Percentiles rank a stretch among this genome's conserved stretches.
Evolutionary conservation across 2,329 filamentous ascomycete genomes (phyloP).

Genomic region (Monilinia aucupariae): DNA sequence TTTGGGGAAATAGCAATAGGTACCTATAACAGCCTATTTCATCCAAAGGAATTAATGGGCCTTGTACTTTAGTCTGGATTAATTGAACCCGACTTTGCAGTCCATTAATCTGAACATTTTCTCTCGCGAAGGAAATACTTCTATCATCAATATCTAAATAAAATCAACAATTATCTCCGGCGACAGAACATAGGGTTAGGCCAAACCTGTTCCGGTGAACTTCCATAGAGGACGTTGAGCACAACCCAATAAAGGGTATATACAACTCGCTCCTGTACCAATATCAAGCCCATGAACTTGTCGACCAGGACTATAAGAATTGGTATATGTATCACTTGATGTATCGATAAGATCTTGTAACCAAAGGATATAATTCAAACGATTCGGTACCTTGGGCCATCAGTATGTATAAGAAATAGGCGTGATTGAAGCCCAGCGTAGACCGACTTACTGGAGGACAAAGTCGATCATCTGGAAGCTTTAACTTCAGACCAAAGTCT

Average conservation of each 20-base stretch:
- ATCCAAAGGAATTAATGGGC: constrained; percentile 55
- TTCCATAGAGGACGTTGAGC: constrained; percentile 62
- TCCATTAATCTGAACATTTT: constrained; percentile 63
- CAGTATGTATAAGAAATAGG: background rate
- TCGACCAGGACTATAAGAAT: constrained; percentile 49
- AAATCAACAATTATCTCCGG: constrained; percentile 32
- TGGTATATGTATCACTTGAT: constrained; percentile 38
- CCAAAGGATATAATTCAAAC: constrained; percentile 89
- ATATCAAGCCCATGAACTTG: constrained; percentile 70
- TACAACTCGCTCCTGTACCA: constrained; percentile 84
- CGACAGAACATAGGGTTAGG: constrained; percentile 13
- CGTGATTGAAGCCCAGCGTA: background rate
- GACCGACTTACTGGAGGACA: constrained; percentile 66
- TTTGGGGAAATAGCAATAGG: background rate
- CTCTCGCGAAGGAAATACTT: constrained; percentile 59
- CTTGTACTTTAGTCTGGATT: constrained; percentile 46
- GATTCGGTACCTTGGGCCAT: constrained; percentile 47
- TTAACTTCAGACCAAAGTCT: constrained; percentile 68
- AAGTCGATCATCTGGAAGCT: constrained; percentile 70
- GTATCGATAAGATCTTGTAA: constrained; percentile 75
- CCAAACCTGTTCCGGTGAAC: constrained; percentile 59
- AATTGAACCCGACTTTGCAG: constrained; percentile 61
- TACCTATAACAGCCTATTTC: constrained; percentile 41
- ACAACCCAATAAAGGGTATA: constrained; percentile 82
- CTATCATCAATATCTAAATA: constrained; percentile 64